Evolutionary conservation across 495 filamentous ascomycete species (phyloP).

Genomic region (Podospora pseudoanserina): DNA sequence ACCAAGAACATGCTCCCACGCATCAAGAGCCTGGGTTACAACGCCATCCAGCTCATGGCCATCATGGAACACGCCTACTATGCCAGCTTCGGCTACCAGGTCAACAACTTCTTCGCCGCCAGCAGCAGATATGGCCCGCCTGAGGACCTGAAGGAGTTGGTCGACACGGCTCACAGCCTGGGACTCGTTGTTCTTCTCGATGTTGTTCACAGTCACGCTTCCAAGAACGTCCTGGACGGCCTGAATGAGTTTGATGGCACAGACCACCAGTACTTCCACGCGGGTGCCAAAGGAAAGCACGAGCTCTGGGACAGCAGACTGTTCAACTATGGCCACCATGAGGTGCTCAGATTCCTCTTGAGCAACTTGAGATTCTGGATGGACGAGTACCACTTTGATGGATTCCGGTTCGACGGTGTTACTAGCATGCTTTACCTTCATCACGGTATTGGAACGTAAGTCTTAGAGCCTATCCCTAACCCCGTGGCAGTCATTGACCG

Average conservation of each 20-base stretch:
- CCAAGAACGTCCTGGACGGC: slow-evolving; percentile 92
- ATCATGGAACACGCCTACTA: slow-evolving; percentile 99
- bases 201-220: slow-evolving; percentile 96
- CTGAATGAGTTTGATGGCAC: slow-evolving; percentile 92
- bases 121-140: slow-evolving; percentile 93
- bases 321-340: slow-evolving; percentile 95
- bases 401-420: slow-evolving; percentile 96
- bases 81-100: slow-evolving; percentile 96
- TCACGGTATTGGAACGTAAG: slow-evolving; percentile 96
- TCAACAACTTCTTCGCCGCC: slow-evolving; percentile 97
- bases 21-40: slow-evolving; percentile 89
- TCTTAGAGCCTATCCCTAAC: slow-evolving; percentile 24
- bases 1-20: slow-evolving; percentile 86
- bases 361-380: slow-evolving; percentile 98
- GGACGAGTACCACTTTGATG: slow-evolving; percentile 96
- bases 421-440: slow-evolving; percentile 97
- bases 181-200: slow-evolving; percentile 91
- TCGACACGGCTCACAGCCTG: slow-evolving; percentile 90
- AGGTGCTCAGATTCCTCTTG: slow-evolving; percentile 88
- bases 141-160: slow-evolving; percentile 92
- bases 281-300: slow-evolving; percentile 74
- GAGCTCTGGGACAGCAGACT: slow-evolving; percentile 93
- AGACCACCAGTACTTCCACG: slow-evolving; percentile 95
- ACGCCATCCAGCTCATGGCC: slow-evolving; percentile 97
- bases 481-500: slow-evolving; percentile 7